A percentile compares a stretch with the other conserved stretches of the same genome.
Evolutionary conservation across 2,329 filamentous ascomycete species (phyloP).

Genomic region (Paecilomyces sp.): DNA sequence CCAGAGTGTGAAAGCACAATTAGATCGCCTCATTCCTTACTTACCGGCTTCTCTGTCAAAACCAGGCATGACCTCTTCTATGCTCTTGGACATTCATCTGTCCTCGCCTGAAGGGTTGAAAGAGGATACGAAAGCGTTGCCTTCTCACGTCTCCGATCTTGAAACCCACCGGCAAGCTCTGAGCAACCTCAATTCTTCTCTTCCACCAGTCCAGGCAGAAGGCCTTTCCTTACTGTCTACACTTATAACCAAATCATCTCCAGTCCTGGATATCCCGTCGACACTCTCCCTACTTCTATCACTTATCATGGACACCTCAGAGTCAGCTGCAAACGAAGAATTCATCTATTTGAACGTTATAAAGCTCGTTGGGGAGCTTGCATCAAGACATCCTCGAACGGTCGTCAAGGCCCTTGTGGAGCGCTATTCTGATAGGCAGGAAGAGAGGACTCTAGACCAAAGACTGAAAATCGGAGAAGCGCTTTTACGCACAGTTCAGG

Average conservation of each 20-base stretch:
- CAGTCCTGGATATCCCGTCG: conserved; percentile 36
- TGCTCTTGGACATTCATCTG: conserved; percentile 36
- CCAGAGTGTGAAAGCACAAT: conserved; percentile 23
- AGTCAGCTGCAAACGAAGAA: conserved; percentile 28
- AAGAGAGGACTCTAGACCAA: conserved; percentile 31
- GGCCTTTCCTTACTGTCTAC: conserved; percentile 34
- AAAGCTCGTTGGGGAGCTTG: conserved; percentile 32
- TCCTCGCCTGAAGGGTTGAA: conserved; percentile 16
- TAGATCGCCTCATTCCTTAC: conserved; percentile 28
- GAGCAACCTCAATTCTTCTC: conserved; percentile 30
- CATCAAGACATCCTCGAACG: conserved; percentile 35
- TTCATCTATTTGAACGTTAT: conserved; percentile 39
- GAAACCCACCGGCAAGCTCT: conserved; percentile 35
- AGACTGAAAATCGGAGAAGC: conserved; percentile 36
- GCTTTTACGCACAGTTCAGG: conserved; percentile 33
- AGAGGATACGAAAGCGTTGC: conserved; percentile 11
- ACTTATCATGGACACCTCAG: conserved; percentile 27
- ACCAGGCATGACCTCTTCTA: conserved; percentile 32
- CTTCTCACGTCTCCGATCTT: conserved; percentile 26
- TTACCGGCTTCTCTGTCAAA: conserved; percentile 27
- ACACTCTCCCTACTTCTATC: conserved; percentile 34
- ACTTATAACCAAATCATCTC: conserved; percentile 33
- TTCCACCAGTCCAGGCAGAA: conserved; percentile 37
- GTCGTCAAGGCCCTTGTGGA: conserved; percentile 34
- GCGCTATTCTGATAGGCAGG: conserved; percentile 30